Evolutionary conservation across 2,329 filamentous ascomycete species (phyloP).

Genomic region (Colletotrichum destructivum): DNA sequence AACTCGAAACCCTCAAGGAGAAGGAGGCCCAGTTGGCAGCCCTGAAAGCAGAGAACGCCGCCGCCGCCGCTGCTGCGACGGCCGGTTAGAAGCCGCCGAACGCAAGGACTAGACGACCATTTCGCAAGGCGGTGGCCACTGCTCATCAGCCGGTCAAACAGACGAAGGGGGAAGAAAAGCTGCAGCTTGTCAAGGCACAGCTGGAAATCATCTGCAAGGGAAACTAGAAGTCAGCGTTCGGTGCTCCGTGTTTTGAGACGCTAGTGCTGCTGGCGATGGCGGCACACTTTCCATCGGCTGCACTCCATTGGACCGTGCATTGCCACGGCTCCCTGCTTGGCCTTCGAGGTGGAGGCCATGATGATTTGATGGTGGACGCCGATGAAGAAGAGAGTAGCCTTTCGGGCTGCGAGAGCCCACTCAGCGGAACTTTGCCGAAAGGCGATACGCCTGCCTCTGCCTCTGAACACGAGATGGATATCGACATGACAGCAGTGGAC

Average conservation of each 20-base stretch:
- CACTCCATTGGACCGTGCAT: neutral
- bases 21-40: constrained; percentile 75
- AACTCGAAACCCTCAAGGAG: constrained; percentile 73
- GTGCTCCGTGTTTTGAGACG: neutral
- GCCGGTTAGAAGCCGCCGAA: constrained; percentile 36
- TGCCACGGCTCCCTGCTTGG: neutral
- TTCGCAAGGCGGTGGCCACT: constrained; percentile 6
- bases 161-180: constrained; percentile 2
- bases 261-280: neutral
- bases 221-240: neutral
- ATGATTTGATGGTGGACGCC: neutral
- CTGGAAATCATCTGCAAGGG: constrained; percentile 5
- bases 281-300: neutral
- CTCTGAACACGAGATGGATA: neutral
- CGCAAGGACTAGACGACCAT: constrained; percentile 7
- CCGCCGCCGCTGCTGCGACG: constrained; percentile 61
- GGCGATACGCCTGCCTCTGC: neutral
- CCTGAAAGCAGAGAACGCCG: constrained; percentile 72
- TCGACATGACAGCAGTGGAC: neutral
- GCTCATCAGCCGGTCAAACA: neutral
- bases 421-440: neutral
- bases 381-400: neutral
- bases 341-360: neutral
- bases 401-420: neutral
- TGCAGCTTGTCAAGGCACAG: constrained; percentile 13